These are phyloP conservation scores for Clathrus columnatus DNA, from an alignment of 768 basidiomycete species.

Conservation along the genomic window DNA sequence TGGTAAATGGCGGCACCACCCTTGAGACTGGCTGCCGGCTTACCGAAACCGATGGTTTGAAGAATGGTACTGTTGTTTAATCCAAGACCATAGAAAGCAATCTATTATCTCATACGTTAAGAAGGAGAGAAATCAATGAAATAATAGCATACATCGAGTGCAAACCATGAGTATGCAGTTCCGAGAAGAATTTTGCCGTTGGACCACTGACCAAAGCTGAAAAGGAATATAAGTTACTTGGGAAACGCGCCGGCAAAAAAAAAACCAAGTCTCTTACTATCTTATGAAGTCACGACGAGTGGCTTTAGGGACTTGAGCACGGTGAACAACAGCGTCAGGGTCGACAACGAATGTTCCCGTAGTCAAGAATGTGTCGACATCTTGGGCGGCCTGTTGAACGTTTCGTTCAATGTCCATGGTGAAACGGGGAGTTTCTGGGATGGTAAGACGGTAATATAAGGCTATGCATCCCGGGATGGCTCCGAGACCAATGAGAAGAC, in stretches of 20 bases:
- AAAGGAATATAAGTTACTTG: constrained; percentile 7
- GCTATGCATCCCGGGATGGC: constrained; percentile 74
- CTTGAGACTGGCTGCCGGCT: constrained; percentile 20
- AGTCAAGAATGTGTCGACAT: constrained; percentile 61
- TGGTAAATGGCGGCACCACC: constrained; percentile 39
- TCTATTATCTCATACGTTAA: constrained; percentile 28
- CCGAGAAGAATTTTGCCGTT: constrained; percentile 77
- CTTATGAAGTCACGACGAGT: constrained; percentile 53
- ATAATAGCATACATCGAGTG: constrained; percentile 60
- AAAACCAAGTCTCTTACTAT: constrained; percentile 24
- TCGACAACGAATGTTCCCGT: constrained; percentile 39
- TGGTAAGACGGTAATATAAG: constrained; percentile 88
- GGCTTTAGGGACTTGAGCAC: constrained; percentile 62
- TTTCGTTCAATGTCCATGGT: constrained; percentile 92
- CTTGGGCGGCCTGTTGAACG: constrained; percentile 60
- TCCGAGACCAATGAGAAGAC: constrained; percentile 81
- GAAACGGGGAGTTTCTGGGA: constrained; percentile 84
- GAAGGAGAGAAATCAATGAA: not conserved
- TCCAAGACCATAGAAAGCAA: constrained; percentile 85
- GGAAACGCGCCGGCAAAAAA: not conserved
- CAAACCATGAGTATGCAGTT: constrained; percentile 80
- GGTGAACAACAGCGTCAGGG: constrained; percentile 49
- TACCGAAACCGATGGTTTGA: constrained; percentile 65
- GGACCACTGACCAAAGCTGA: constrained; percentile 56
- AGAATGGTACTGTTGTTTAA: constrained; percentile 77